Base-by-base conservation (phyloP, 2,329 filamentous ascomycete species). In the Kalaharituber pfeilii region DNA sequence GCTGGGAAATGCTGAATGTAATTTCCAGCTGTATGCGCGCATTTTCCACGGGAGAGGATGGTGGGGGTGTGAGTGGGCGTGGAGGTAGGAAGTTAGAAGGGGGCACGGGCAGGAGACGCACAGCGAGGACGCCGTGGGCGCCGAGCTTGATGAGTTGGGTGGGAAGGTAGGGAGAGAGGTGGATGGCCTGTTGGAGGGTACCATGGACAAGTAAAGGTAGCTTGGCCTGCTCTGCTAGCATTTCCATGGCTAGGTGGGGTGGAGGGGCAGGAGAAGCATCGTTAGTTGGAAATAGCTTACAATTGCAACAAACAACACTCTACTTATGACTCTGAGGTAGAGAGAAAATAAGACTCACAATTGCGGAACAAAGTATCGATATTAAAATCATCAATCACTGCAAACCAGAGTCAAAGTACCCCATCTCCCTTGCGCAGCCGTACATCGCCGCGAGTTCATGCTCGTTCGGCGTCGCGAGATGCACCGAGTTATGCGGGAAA, bases 131-230 rank as follows among this genome's bases (percentile, higher is more conserved):
- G 0, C 88, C 88, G 36, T 79, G 69, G 0, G 71, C 68, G 0
- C 91, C 91, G 1, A 96, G 73, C 67, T 94, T 96, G 1, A 86
- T 86, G 39, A 94, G 70, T 27, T 96, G 78, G 2, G 78, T 85
- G 0, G 88, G 87, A 22, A 95, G 82, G 62, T 86, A 94, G 0
- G 91, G 91, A 1, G 95, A 75, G 20, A 98, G 76, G 63, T 91
- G 85, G 39, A 95, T 76, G 30, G 76, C 78, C 69, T 89, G 84
- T 62, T 93, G 82, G 0, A 89, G 86, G 11, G 94, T 77, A 1
- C 89, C 91, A 8, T 79, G 73, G 61, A 94, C 82, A 1, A 87
- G 84, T 5, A 47, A 18, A 95, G 72, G 2, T 74, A 57, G n/a
- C 47, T 49, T 36, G 29, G 25, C 20, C 28, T 39, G 18, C 13